Conservation (phyloP, 1,284 basidiomycete genomes). For the Melampsora larici-populina region DNA sequence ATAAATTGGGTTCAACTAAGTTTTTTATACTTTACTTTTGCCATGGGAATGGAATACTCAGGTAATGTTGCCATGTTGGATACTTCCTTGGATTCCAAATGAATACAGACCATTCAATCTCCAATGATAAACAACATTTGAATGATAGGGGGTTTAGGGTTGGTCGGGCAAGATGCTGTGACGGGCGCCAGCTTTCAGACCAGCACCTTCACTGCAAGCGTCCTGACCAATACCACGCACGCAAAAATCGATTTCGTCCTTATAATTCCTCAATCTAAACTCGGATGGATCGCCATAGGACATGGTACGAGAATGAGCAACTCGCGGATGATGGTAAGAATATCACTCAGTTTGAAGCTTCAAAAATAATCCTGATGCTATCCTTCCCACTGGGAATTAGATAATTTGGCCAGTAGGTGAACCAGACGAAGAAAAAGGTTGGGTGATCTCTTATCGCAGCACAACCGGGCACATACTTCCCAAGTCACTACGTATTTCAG, state of each 20-base stretch:
- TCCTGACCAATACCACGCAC: conserved; percentile 34
- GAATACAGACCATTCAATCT: background rate
- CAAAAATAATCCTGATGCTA: background rate
- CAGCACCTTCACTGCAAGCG: conserved; percentile 9
- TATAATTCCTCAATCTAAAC: conserved; percentile 1
- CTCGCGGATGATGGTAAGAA: conserved; percentile 42
- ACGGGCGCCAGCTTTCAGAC: conserved; percentile 13
- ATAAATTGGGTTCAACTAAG: background rate
- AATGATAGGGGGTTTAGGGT: background rate
- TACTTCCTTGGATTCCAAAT: background rate
- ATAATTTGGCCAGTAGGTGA: conserved; percentile 28
- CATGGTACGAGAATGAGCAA: conserved; percentile 42
- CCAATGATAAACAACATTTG: background rate
- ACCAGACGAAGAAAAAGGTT: background rate
- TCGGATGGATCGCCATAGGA: conserved; percentile 37
- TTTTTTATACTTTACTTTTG: background rate
- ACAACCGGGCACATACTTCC: conserved; percentile 36
- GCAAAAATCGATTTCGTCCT: conserved; percentile 26
- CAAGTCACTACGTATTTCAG: conserved; percentile 16
- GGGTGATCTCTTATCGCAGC: conserved; percentile 35
- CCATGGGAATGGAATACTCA: background rate
- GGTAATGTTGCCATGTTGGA: background rate
- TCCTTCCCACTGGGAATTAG: background rate
- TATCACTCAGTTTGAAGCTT: background rate
- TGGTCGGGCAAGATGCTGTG: background rate